phyloP scores from a whole-genome alignment of 2,329 filamentous ascomycete species.

The Exophiala calicioides region DNA sequence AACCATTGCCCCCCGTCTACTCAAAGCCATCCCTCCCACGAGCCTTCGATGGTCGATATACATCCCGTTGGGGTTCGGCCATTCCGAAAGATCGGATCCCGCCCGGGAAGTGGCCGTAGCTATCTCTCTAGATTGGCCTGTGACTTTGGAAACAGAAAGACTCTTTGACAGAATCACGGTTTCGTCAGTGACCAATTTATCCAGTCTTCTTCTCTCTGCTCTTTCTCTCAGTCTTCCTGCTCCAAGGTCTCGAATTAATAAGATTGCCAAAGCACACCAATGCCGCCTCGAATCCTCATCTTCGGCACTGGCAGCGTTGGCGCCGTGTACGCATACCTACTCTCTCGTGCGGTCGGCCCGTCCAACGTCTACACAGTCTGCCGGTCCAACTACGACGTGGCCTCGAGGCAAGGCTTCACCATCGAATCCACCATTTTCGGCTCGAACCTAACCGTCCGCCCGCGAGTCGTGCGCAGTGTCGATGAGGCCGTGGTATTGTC shows the following conservation, averaged over 20 bases:
- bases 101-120: too few relatives aligned
- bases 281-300: conserved; percentile 34
- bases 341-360: conserved; percentile 31
- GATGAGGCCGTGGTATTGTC: conserved; percentile 26
- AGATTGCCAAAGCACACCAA: conserved; percentile 1
- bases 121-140: too few relatives aligned
- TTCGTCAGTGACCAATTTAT: too few relatives aligned
- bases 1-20: too few relatives aligned
- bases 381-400: conserved; percentile 37
- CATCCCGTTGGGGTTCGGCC: too few relatives aligned
- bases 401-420: conserved; percentile 32
- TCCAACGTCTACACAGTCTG: conserved; percentile 36
- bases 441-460: conserved; percentile 29
- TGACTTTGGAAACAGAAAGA: too few relatives aligned
- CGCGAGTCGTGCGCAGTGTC: conserved; percentile 28
- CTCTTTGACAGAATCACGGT: too few relatives aligned
- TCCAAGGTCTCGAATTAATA: neutral
- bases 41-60: too few relatives aligned
- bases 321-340: conserved; percentile 34
- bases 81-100: too few relatives aligned
- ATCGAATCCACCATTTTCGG: conserved; percentile 34
- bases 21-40: too few relatives aligned
- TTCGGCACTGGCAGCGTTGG: conserved; percentile 39
- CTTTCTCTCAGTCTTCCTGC: too few relatives aligned
- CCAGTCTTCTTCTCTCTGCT: too few relatives aligned